Evolutionary conservation across 176 grass and related monocot species (phyloP), one percentile per base, ranked within the genome.

Genomic region (Lolium perenne): DNA sequence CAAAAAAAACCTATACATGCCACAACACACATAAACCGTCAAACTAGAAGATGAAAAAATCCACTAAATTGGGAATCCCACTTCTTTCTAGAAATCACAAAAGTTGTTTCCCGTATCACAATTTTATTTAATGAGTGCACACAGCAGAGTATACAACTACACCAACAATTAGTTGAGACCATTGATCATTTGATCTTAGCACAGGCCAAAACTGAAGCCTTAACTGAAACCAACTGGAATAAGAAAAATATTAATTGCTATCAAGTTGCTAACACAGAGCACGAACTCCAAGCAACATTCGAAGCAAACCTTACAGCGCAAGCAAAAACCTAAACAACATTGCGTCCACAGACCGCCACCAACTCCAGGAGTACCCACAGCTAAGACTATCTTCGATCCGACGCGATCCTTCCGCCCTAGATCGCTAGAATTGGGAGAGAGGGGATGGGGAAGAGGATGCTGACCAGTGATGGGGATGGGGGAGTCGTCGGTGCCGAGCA

Each of bases 401-500:
- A 57, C 50, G 61, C 29, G 29, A 29, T 29, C 18, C 21, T 48
- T 32, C 29, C 17, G 38, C 17, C 63, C 46, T 48, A 60, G 40
- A 41, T 41, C 40, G 40, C 40, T 41, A 41, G 40, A 17, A 65
- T 75, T 7, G 22, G 77, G 20, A 15, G 49, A 77, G 57, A 35
- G 6, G 9, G 4, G 60, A 77, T 16, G 55, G 2, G 72, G 16
- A 51, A 25, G 23, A 80, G 62, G 43, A 38, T n/a, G 38, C 72
- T 10, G 14, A 93, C 95, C 96, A 7, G 82, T 89, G 64, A 98
- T 86, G 50, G 90, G 75, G 55, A 95, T 56, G 4, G 93, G 93
- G 18, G 92, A 91, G 86, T 98, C 88, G 38, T 95, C 93, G 75
- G 89, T 86, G 84, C 93, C 78, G 79, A 98, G 90, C 67, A 92